These are phyloP conservation scores for Stropharia rugosoannulata DNA, from an alignment of 768 basidiomycete species.

Conservation along the genomic window DNA sequence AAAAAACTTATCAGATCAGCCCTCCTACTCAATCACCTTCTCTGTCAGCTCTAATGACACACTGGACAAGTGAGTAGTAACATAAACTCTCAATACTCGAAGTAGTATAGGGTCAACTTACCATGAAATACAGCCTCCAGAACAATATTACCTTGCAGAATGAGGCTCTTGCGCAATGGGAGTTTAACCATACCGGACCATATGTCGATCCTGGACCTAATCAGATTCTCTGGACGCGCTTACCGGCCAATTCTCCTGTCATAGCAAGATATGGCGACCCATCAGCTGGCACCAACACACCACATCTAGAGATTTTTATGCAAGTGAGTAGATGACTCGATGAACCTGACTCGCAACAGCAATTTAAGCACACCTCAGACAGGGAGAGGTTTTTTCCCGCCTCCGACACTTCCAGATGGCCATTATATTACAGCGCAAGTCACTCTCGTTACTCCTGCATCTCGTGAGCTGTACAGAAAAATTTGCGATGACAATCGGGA, in stretches of 20 bases:
- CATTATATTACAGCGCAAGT: slow-evolving; percentile 24
- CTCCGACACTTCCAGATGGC: slow-evolving; percentile 15
- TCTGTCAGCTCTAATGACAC: slow-evolving; percentile 26
- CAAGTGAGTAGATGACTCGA: not conserved
- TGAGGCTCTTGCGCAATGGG: slow-evolving; percentile 21
- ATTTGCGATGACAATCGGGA: too few relatives aligned
- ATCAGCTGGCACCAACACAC: slow-evolving; percentile 21
- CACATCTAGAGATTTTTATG: slow-evolving; percentile 20
- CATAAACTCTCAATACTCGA: too few relatives aligned
- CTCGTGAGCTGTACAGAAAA: slow-evolving; percentile 18
- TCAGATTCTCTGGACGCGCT: slow-evolving; percentile 23
- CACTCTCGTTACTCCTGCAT: slow-evolving; percentile 27
- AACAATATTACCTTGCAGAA: slow-evolving; percentile 21
- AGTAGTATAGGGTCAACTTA: not conserved
- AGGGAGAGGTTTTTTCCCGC: slow-evolving; percentile 17
- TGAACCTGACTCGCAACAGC: not conserved
- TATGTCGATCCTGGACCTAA: slow-evolving; percentile 18
- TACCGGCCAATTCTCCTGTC: slow-evolving; percentile 19
- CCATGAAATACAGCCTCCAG: slow-evolving; percentile 11
- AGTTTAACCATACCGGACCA: slow-evolving; percentile 19
- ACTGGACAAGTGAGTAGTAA: slow-evolving; percentile 16
- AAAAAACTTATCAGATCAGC: slow-evolving; percentile 35
- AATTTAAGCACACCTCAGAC: not conserved
- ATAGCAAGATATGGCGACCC: slow-evolving; percentile 20
- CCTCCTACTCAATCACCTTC: slow-evolving; percentile 23